Percentiles rank a stretch among this genome's conserved stretches.
Conservation (phyloP, 1,284 basidiomycete genomes). For the Puccinia brachypodii region DNA sequence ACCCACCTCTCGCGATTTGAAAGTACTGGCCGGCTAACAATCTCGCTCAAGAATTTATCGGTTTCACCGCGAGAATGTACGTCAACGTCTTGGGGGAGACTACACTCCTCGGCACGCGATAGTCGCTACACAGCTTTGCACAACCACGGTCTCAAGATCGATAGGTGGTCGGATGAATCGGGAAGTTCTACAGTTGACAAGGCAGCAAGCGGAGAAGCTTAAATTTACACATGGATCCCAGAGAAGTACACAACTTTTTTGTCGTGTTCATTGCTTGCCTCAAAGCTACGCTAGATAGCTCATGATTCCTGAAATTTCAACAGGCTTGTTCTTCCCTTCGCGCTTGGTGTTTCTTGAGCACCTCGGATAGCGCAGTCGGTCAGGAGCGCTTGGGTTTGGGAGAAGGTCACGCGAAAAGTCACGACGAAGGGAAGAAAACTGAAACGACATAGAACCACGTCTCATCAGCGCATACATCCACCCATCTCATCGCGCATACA, state of each 20-base stretch:
- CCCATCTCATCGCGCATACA: background rate
- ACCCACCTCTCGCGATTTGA: background rate
- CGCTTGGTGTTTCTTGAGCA: background rate
- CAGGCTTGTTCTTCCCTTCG: background rate
- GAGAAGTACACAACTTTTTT: background rate
- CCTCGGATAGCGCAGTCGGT: background rate
- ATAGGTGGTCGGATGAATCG: background rate
- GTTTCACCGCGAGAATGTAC: background rate
- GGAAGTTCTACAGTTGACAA: background rate
- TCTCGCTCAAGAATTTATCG: background rate
- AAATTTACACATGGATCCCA: background rate
- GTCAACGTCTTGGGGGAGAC: background rate
- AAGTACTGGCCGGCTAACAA: background rate
- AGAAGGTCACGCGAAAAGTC: background rate
- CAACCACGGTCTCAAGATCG: background rate
- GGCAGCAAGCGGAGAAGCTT: background rate
- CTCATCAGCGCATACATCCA: constrained; percentile 7
- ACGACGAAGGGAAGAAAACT: background rate
- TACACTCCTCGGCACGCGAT: background rate
- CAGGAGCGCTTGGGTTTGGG: background rate
- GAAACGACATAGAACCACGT: background rate
- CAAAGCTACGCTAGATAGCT: background rate
- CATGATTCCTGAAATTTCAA: background rate
- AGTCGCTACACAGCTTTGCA: background rate
- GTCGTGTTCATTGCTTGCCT: too few relatives aligned